Evolutionary conservation across 83 land plant species (phyloP), one percentile per base, ranked within the genome.

Genomic region (Picea engelmannii): DNA sequence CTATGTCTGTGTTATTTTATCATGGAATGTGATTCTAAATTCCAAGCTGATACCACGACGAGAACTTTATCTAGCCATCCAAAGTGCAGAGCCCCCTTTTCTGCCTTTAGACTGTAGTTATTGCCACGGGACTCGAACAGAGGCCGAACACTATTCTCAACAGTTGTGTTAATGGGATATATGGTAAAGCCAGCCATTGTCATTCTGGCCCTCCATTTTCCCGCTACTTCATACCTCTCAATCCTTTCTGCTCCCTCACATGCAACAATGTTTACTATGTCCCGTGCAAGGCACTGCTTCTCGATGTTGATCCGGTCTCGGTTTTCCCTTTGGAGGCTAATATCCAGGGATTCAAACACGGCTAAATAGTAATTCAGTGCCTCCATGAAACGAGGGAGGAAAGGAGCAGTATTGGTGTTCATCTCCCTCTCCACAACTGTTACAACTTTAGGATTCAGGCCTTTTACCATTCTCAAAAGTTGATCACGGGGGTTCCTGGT

Each of bases 271-370:
- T 90, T 92, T 31, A 77, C 85, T 49, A 93, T 84, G 81, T 89
- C 89, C 42, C 82, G 81, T 31, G 84, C 83, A 49, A 89, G 84
- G 71, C 87, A 88, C 23, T 84, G 88, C 68, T 81, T 77, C 87
- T 94, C 99, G 27, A 91, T 85, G 55, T 80, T 44, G 62, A 77
- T 44, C 78, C 99, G 65, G 35, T 94, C 94, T 69, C 73, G 10
- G 81, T 82, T 80, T 44, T 83, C 90, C 62, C 89, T 80, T 31
- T 85, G 81, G 74, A 83, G 80, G 24, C 91, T 84, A 35, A 91
- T 87, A 60, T 96, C 99, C 68, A 96, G 86, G 60, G 99, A 94
- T 42, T 96, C 99, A 73, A 94, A 85, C 81, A 96, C 24, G 40
- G 90, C 87, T 4, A 87, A 80, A 85, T 92, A 94, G 84, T 92